Percentiles rank a stretch among this genome's conserved stretches.
phyloP scores from a whole-genome alignment of 352 stramenopile genomes.

The Thalassiosira livingstoniorum region DNA sequence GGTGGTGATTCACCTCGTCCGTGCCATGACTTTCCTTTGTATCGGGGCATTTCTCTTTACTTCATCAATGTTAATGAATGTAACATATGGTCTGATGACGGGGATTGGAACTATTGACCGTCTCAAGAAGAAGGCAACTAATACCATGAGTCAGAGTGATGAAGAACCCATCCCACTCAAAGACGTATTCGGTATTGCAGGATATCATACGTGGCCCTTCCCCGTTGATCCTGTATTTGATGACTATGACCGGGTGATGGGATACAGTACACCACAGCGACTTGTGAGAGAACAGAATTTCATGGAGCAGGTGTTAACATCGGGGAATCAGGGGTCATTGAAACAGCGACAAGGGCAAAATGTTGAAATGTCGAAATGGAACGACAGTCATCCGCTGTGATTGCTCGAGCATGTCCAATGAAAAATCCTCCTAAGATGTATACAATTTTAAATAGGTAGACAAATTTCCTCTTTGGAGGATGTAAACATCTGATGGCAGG shows the following conservation, averaged over 20 bases:
- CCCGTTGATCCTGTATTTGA: conserved; percentile 70
- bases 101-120: conserved; percentile 89
- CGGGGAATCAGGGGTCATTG: conserved; percentile 13
- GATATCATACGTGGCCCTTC: conserved; percentile 65
- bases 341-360: conserved; percentile 5
- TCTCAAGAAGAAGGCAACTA: conserved; percentile 84
- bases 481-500: no score
- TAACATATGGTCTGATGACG: conserved; percentile 87
- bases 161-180: conserved; percentile 79
- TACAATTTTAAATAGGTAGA: no score
- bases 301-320: conserved; percentile 41
- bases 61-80: conserved; percentile 88
- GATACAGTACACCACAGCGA: conserved; percentile 47
- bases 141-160: conserved; percentile 76
- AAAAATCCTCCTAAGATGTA: not conserved
- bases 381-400: conserved; percentile 7
- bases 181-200: conserved; percentile 78
- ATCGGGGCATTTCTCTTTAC: conserved; percentile 86
- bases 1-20: conserved; percentile 83
- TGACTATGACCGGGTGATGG: conserved; percentile 59
- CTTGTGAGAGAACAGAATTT: conserved; percentile 55
- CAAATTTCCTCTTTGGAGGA: no score
- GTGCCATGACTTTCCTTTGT: conserved; percentile 84
- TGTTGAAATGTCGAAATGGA: conserved; percentile 6
- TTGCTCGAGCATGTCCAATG: not conserved